phyloP scores from a whole-genome alignment of 306 rosid species.

The Sicyos edulis region DNA sequence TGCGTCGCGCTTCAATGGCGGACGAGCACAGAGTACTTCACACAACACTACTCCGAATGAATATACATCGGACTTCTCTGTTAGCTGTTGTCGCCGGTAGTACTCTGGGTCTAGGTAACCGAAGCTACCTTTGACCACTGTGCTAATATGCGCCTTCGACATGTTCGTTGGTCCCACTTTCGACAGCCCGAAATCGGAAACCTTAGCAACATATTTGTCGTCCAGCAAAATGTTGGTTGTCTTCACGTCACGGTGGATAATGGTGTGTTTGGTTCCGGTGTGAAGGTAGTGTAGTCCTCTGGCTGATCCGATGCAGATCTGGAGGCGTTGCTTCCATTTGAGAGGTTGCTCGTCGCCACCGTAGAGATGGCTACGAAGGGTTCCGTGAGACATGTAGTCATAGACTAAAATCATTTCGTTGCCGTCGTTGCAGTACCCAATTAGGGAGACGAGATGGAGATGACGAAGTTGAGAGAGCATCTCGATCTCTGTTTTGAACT shows the following conservation, averaged over 20 bases:
- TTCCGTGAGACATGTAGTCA: slow-evolving; percentile 10
- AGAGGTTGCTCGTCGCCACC: slow-evolving; percentile 14
- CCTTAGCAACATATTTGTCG: slow-evolving; percentile 35
- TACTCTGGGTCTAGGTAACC: too few relatives aligned
- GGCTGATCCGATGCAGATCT: slow-evolving; percentile 14
- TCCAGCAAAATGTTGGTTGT: too few relatives aligned
- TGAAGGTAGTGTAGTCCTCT: slow-evolving; percentile 1
- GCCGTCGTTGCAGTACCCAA: not conserved
- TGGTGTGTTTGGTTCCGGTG: too few relatives aligned
- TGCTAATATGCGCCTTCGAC: slow-evolving; percentile 27
- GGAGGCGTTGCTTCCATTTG: not conserved
- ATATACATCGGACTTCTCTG: too few relatives aligned
- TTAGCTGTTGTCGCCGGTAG: too few relatives aligned
- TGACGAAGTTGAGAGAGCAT: not conserved
- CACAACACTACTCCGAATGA: slow-evolving; percentile 43
- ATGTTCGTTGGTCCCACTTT: slow-evolving; percentile 19
- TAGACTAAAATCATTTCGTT: slow-evolving; percentile 33
- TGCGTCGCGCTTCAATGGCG: slow-evolving; percentile 11
- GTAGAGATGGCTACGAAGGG: slow-evolving; percentile 24
- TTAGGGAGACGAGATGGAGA: too few relatives aligned
- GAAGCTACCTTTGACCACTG: not conserved
- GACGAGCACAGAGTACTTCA: slow-evolving; percentile 42
- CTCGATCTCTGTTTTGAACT: slow-evolving; percentile 31
- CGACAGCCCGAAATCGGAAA: slow-evolving; percentile 43
- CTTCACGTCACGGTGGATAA: too few relatives aligned